Percentiles rank a stretch among this genome's conserved stretches.
These are phyloP conservation scores for Saccharomycopsis microspora DNA, from an alignment of 805 yeast species.

Conservation along the genomic window DNA sequence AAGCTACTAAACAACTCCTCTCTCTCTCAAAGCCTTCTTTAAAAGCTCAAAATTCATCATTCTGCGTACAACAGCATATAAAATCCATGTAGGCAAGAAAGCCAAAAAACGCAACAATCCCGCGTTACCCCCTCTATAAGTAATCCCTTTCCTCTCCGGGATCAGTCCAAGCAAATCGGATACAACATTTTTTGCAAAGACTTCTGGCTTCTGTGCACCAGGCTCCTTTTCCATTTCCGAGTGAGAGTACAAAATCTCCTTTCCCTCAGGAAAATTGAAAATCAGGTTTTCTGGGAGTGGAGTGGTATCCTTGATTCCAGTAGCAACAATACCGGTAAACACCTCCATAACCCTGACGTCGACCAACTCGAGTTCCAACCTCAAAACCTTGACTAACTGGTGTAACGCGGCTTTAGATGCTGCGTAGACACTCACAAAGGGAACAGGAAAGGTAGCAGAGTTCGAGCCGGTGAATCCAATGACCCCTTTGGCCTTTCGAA, in stretches of 20 bases:
- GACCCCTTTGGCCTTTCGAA: slow-evolving; percentile 57
- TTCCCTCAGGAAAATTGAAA: background rate
- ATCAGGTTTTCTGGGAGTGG: slow-evolving; percentile 41
- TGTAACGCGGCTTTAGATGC: slow-evolving; percentile 71
- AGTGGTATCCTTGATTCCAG: slow-evolving; percentile 61
- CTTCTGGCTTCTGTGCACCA: slow-evolving; percentile 43
- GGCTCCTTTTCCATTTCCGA: slow-evolving; percentile 47
- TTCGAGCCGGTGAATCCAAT: slow-evolving; percentile 68
- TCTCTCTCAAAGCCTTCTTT: too few relatives aligned
- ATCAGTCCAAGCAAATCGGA: slow-evolving; percentile 25
- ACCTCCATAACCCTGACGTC: slow-evolving; percentile 60
- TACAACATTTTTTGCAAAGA: slow-evolving; percentile 46
- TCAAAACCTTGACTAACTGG: slow-evolving; percentile 51
- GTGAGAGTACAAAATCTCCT: background rate
- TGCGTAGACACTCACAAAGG: slow-evolving; percentile 56
- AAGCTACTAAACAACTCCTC: too few relatives aligned
- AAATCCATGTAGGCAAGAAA: too few relatives aligned
- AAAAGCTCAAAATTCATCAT: too few relatives aligned
- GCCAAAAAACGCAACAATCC: background rate
- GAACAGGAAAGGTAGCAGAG: slow-evolving; percentile 56
- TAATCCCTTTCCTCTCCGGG: background rate
- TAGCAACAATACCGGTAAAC: slow-evolving; percentile 66
- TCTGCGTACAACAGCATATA: too few relatives aligned
- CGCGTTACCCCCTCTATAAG: background rate
- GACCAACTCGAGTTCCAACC: slow-evolving; percentile 60